phyloP scores from a whole-genome alignment of 257 asterid species.

The Capsicum rhomboideum region DNA sequence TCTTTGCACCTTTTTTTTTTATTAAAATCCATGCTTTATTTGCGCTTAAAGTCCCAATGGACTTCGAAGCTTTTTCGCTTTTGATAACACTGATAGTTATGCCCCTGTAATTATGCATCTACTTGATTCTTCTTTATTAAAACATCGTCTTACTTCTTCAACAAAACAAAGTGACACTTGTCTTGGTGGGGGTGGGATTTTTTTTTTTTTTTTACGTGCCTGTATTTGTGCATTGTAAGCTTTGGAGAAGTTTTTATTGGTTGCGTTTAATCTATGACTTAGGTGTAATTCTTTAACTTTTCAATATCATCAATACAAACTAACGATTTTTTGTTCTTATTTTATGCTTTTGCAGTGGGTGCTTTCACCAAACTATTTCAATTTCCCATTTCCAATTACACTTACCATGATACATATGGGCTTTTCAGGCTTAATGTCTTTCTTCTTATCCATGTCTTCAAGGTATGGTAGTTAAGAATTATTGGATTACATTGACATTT shows the following conservation, averaged over 20 bases:
- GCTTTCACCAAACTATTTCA: constrained; percentile 94
- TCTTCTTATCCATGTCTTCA: constrained; percentile 75
- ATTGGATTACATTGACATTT: neutral
- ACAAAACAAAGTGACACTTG: neutral
- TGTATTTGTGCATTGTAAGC: neutral
- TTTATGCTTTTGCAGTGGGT: constrained; percentile 71
- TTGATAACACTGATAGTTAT: too few relatives aligned
- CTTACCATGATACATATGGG: constrained; percentile 99
- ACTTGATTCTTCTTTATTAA: too few relatives aligned
- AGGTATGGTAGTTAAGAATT: constrained; percentile 39
- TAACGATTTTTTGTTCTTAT: constrained; percentile 6
- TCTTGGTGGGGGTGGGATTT: neutral
- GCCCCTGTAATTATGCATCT: too few relatives aligned
- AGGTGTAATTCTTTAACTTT: neutral
- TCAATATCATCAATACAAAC: neutral
- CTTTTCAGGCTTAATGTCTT: constrained; percentile 89
- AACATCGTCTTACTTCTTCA: too few relatives aligned
- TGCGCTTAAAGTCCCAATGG: too few relatives aligned
- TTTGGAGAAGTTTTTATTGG: neutral
- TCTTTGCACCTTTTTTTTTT: too few relatives aligned
- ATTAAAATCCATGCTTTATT: too few relatives aligned
- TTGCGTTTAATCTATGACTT: neutral
- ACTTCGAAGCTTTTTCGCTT: too few relatives aligned
- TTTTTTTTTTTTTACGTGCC: neutral
- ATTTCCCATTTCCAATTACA: constrained; percentile 88